These are phyloP conservation scores for Mimosa pudica DNA, from an alignment of 306 rosid species.

Conservation along the genomic window DNA sequence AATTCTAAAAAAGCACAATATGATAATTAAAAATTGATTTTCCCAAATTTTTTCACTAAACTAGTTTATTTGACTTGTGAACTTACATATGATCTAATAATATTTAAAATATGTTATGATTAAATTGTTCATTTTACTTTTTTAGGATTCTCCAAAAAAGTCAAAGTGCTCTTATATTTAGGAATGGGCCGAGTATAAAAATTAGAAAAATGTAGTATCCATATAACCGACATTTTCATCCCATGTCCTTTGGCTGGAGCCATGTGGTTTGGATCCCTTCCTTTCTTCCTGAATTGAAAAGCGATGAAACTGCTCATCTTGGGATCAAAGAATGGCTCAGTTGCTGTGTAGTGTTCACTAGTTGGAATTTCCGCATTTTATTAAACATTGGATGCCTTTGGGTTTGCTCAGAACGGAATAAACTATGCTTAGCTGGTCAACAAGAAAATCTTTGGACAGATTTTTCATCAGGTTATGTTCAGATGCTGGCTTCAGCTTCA, in stretches of 20 bases:
- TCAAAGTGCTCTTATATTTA: no score
- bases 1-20: no score
- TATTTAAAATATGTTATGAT: no score
- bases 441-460: background rate
- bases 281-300: background rate
- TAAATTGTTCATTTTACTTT: no score
- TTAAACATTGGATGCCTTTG: background rate
- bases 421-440: background rate
- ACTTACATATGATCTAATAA: no score
- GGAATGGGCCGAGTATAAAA: no score
- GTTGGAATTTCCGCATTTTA: background rate
- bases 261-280: background rate
- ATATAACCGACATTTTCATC: background rate
- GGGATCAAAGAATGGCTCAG: background rate
- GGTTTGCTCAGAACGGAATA: background rate
- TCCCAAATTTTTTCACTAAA: no score
- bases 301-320: background rate
- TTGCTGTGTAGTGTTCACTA: background rate
- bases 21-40: no score
- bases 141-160: no score
- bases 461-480: background rate
- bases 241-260: background rate
- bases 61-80: no score
- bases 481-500: background rate
- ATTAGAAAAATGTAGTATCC: background rate